Evolutionary conservation across 1,284 basidiomycete genomes (phyloP).

Genomic region (Trametes sp.): DNA sequence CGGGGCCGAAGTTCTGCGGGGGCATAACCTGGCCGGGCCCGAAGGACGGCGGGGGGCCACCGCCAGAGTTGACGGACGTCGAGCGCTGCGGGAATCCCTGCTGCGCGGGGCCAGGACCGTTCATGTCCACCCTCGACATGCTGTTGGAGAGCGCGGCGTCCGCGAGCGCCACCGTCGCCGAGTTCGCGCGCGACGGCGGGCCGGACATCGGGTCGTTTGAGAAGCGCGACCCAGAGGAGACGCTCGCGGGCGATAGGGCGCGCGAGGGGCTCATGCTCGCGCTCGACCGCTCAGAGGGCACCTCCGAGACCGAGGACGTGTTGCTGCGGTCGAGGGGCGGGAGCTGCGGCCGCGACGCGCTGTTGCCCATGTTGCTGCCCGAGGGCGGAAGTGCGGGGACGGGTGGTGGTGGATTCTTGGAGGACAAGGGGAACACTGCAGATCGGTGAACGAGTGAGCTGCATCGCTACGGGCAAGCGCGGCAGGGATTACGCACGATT

Average conservation of each 20-base stretch:
- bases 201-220: slow-evolving; percentile 23
- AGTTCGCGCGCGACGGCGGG: slow-evolving; percentile 33
- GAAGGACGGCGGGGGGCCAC: slow-evolving; percentile 17
- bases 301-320: slow-evolving; percentile 26
- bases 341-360: slow-evolving; percentile 33
- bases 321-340: slow-evolving; percentile 24
- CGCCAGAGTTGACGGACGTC: slow-evolving; percentile 27
- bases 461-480: slow-evolving; percentile 4
- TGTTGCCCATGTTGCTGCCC: slow-evolving; percentile 24
- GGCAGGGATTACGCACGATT: slow-evolving; percentile 60
- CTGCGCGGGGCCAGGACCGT: slow-evolving; percentile 24
- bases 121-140: slow-evolving; percentile 41
- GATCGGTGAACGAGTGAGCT: slow-evolving; percentile 8
- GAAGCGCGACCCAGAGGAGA: slow-evolving; percentile 21
- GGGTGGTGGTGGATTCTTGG: slow-evolving; percentile 49
- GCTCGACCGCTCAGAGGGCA: slow-evolving; percentile 26
- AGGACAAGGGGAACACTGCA: slow-evolving; percentile 61
- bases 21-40: slow-evolving; percentile 42
- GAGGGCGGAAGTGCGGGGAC: slow-evolving; percentile 36
- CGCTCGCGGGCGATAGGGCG: slow-evolving; percentile 36
- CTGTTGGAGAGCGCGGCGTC: slow-evolving; percentile 35
- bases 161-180: slow-evolving; percentile 28
- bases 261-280: slow-evolving; percentile 36
- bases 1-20: slow-evolving; percentile 35
- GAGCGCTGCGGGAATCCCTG: slow-evolving; percentile 34